These are phyloP conservation scores for Rhizopus microsporus DNA, from an alignment of 371 early-diverging fungal genomes.

Conservation along the genomic window DNA sequence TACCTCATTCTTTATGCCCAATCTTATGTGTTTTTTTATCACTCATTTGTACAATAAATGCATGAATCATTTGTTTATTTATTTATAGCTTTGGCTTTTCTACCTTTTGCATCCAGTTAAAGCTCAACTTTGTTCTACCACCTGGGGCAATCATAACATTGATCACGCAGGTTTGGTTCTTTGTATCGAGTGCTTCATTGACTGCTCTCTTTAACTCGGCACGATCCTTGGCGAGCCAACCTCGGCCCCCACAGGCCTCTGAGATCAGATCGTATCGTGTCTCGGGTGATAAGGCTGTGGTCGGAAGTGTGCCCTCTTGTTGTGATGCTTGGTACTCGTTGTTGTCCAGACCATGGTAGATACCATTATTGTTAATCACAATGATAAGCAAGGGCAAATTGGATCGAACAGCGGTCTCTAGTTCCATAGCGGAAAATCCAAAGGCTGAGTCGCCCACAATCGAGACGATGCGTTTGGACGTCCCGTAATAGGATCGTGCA, in stretches of 20 bases:
- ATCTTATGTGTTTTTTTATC: too few species aligned
- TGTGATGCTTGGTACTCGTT: conserved; percentile 39
- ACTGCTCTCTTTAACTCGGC: conserved; percentile 60
- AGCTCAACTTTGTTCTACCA: conserved; percentile 43
- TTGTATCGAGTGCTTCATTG: conserved; percentile 44
- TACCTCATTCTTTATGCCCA: too few species aligned
- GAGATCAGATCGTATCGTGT: conserved; percentile 70
- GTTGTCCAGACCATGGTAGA: conserved; percentile 70
- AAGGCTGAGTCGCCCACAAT: conserved; percentile 84
- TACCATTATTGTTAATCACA: conserved; percentile 83
- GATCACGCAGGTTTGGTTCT: conserved; percentile 44
- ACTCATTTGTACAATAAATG: too few species aligned
- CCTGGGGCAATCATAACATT: conserved; percentile 56
- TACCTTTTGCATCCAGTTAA: conserved; percentile 30
- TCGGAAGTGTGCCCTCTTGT: conserved; percentile 47
- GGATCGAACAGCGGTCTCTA: conserved; percentile 76
- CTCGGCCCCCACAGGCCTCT: conserved; percentile 68
- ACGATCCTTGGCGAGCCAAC: conserved; percentile 64
- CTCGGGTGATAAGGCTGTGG: conserved; percentile 68
- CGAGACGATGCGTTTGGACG: conserved; percentile 56
- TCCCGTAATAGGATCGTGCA: conserved; percentile 61
- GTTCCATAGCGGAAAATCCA: conserved; percentile 83
- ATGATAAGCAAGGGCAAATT: conserved; percentile 67
- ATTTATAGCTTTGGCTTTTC: conserved; percentile 24
- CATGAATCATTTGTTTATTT: background rate